Evolutionary conservation across 345 rosid genomes (phyloP), one percentile per base, ranked within the genome.

Genomic region (Salix purpurea): DNA sequence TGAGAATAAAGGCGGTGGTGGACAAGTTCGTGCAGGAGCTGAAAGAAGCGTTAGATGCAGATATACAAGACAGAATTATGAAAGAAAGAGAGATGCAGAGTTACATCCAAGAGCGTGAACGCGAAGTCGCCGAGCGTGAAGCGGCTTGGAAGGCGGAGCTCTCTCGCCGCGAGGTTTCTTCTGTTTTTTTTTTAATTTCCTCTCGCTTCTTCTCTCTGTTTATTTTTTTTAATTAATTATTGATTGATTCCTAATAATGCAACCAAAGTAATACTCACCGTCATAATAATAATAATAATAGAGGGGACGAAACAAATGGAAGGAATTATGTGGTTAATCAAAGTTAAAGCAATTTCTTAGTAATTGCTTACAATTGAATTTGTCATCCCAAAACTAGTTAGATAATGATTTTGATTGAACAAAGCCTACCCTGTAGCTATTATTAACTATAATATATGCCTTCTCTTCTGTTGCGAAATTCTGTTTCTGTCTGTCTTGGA

Each of bases 1-100:
- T 93, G 81, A 83, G 99, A 78, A 95, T 95, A 60, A 95, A 93
- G 80, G 79, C 87, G 46, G 99, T 95, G 84, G 99, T 93, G 62
- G 97, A 95, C 86, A 91, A 88, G 89, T 93, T 95, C 76, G 99
- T 95, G 85, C 87, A 95, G 77, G 97, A 95, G 90, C 91, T 91
- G 34, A 95, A 95, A 84, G 94, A 95, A 81, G 99, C 99, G 0
- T 79, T 95, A 72, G 99, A 93, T 30, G 97, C 98, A 1, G 99
- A 95, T 78, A 93, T 95, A 71, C 99, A 95, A 69, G 99, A 93
- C 76, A 84, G 99, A 77, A 85, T 91, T 61, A 95, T 95, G 99
- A 95, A 95, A 86, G 99, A 93, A 77, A 86, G 99, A 72, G 99
- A 95, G 92, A 95, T 95, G 99, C 99, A 95, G 82, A 90, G 97